phyloP scores from a whole-genome alignment of 2,329 filamentous ascomycete species.

The Trichoderma oligosporum region DNA sequence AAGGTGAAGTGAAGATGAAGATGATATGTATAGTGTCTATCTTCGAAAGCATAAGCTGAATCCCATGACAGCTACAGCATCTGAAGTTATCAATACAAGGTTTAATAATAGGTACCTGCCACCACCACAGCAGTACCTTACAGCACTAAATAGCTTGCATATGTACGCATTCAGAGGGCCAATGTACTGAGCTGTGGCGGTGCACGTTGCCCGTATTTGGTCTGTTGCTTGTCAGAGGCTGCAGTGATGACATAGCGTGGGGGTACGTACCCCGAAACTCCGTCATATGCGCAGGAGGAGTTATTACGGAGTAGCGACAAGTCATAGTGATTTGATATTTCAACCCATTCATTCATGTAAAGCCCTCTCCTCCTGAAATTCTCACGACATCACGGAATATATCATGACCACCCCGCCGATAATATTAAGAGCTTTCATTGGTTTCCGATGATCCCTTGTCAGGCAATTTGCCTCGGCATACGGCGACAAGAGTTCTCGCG shows the following conservation, averaged over 20 bases:
- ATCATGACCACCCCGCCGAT: not conserved
- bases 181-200: not conserved
- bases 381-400: not conserved
- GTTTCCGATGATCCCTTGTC: constrained; percentile 18
- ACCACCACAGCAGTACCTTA: not conserved
- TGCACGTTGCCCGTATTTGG: too few relatives aligned
- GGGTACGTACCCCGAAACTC: constrained; percentile 5
- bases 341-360: not conserved
- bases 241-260: constrained; percentile 15
- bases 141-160: constrained; percentile 4
- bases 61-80: not conserved
- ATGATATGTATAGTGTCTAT: not conserved
- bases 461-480: constrained; percentile 6
- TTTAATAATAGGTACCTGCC: not conserved
- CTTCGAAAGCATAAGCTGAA: not conserved
- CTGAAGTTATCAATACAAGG: not conserved
- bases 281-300: constrained; percentile 12
- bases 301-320: not conserved
- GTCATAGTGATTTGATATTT: constrained; percentile 6
- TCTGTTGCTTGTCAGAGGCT: not conserved
- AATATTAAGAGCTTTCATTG: constrained; percentile 5
- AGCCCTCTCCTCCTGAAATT: not conserved
- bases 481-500: constrained; percentile 12
- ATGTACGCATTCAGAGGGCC: constrained; percentile 7
- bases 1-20: not conserved